Evolutionary conservation across 768 basidiomycete species (phyloP).

Genomic region (Tricholoma saponaceum): DNA sequence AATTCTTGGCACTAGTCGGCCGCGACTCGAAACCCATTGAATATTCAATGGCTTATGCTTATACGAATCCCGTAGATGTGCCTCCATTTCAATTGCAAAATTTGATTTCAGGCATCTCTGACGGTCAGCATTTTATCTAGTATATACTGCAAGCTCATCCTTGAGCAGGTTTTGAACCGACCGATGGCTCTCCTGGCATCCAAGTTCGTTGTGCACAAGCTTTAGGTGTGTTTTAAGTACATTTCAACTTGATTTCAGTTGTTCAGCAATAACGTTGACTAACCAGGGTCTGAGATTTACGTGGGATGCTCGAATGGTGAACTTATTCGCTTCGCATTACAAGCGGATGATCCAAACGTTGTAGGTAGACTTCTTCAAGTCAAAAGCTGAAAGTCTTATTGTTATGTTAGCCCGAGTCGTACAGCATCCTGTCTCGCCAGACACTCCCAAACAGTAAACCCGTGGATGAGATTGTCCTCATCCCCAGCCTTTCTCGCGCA

Average conservation of each 20-base stretch:
- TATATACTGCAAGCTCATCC: neutral
- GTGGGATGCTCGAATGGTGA: constrained; percentile 85
- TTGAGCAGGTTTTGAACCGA: constrained; percentile 6
- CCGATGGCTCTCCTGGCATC: constrained; percentile 11
- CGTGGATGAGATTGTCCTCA: constrained; percentile 75
- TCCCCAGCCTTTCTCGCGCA: constrained; percentile 70
- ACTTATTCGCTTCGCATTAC: constrained; percentile 73
- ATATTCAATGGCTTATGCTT: constrained; percentile 34
- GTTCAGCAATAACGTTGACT: neutral
- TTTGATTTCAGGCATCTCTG: constrained; percentile 36
- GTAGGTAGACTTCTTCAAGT: constrained; percentile 26
- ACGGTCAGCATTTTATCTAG: constrained; percentile 13
- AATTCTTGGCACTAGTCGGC: neutral
- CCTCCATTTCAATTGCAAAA: constrained; percentile 59
- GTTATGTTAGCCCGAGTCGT: constrained; percentile 47
- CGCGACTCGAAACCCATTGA: too few species aligned
- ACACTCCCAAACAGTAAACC: constrained; percentile 63
- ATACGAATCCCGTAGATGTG: constrained; percentile 41
- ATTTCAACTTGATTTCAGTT: neutral
- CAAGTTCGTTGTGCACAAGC: constrained; percentile 53
- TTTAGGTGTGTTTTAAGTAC: constrained; percentile 36
- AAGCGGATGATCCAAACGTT: constrained; percentile 48
- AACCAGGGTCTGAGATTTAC: constrained; percentile 76
- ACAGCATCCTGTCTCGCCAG: constrained; percentile 66
- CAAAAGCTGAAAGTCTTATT: neutral